Base-by-base conservation (phyloP, 2,329 filamentous ascomycete genomes). In the Fusarium sp. region DNA sequence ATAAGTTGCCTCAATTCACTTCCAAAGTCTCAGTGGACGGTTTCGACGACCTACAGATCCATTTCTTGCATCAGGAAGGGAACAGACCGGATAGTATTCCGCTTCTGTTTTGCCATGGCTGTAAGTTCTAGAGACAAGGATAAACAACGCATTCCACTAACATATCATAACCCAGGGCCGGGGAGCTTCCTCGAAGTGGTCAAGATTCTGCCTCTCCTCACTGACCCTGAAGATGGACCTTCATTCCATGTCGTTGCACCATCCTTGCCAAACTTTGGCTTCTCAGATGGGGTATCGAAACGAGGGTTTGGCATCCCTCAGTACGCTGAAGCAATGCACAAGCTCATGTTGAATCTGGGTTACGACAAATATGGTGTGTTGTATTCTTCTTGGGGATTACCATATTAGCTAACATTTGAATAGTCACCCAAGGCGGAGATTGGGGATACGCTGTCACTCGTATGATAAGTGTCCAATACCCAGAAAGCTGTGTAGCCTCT, bases 371-470 rank as follows among this genome's bases (percentile, higher is more conserved):
- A 83, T n/a, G 80, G 81, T 81, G 59, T 2, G 71, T 44, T 5
- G 3, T n/a, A 29, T 9, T 6, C 4, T 6, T 24, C 6, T 12
- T 8, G 2, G 1, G 31, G 16, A 31, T 7, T 20, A 7, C 5
- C 12, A 16, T 1, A 9, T 20, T 4, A 17, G 6, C 60, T 64
- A 59, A 62, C 22, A 17, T 3, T 22, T 5, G 5, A 6, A 17
- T 11, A 81, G 79, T 85, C 8, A 87, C 85, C 0, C 89, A 93
- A 81, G 91, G 91, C 71, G 92, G 92, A 31, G 92, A 94, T 77
- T 94, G 91, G 92, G 93, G 92, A 20, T 90, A 87, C 78, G 85
- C 87, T 74, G 88, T 94, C 74, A 91, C 91, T 12, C 87, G 92
- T 4, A 81, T 86, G 11, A 87, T 95, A 64, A 89, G 88, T 0